Conservation (phyloP, 2,329 filamentous ascomycete species). For the Fulvia fulva region DNA sequence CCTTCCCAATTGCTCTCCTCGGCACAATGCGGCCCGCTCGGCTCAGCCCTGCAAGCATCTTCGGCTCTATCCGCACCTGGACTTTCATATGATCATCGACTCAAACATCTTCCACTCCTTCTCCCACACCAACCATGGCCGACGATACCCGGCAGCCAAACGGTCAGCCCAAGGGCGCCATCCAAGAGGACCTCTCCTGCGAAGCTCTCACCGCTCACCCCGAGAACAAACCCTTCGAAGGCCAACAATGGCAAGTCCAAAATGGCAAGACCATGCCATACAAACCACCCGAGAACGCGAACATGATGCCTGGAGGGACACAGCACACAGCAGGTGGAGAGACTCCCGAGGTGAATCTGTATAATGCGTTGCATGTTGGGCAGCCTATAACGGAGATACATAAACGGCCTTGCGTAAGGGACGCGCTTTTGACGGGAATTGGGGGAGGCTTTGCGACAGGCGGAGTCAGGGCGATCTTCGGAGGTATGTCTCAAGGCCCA, state of each 20-base stretch:
- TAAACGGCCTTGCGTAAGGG: slow-evolving; percentile 76
- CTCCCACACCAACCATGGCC: slow-evolving; percentile 36
- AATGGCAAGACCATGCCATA: slow-evolving; percentile 22
- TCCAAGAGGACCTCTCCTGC: slow-evolving; percentile 24
- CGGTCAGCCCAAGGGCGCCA: slow-evolving; percentile 4
- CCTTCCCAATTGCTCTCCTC: neutral
- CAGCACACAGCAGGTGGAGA: slow-evolving; percentile 61
- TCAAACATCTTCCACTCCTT: neutral
- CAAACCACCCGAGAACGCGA: slow-evolving; percentile 45
- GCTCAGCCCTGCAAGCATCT: neutral
- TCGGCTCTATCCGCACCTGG: neutral
- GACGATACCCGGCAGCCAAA: slow-evolving; percentile 41
- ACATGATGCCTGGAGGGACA: slow-evolving; percentile 54
- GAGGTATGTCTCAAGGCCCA: slow-evolving; percentile 57
- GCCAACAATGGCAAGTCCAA: slow-evolving; percentile 31
- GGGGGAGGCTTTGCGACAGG: slow-evolving; percentile 72
- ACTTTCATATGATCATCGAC: neutral
- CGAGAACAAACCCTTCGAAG: slow-evolving; percentile 32
- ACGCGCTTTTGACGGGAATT: slow-evolving; percentile 80
- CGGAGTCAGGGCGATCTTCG: slow-evolving; percentile 67
- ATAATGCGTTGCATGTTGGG: slow-evolving; percentile 61
- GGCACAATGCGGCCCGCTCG: neutral
- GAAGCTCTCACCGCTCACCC: slow-evolving; percentile 32
- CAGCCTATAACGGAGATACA: slow-evolving; percentile 70
- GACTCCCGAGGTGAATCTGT: slow-evolving; percentile 49